Base-by-base conservation (phyloP, 345 rosid genomes). In the Lagerstroemia speciosa region DNA sequence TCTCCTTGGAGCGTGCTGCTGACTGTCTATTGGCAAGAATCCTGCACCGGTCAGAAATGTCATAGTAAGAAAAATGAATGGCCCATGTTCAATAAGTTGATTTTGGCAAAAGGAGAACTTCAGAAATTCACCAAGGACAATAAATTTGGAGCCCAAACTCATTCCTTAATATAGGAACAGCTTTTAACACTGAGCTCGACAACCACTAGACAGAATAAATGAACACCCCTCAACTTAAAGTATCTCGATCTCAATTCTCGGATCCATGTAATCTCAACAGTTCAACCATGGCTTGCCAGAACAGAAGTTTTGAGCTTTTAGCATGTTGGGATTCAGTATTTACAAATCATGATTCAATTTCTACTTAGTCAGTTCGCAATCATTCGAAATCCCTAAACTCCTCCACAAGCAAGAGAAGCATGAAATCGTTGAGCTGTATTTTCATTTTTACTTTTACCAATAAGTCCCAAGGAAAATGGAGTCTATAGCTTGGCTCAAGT, bases 1-100 rank as follows among this genome's bases (percentile, higher is more conserved):
- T 85, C 86, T 93, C 98, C 85, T 93, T 93, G 0, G 98, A 93
- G 29, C 98, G 83, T 3, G 98, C 98, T 0, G 97, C 98, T 3
- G 98, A 93, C 77, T 93, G 98, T 74, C 97, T 83, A 57, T 93
- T 93, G 6, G 98, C 98, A 67, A 93, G 83, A 79, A 93, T 90
- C 82, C 98, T 90, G 73, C 69, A 78, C 14, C 14, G 11, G 60
- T 48, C 30, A 10, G 27, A 53, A n/a, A 34, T 27, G 37, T 36
- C 67, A 37, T 33, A 30, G 3, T 1, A 62, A 19, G 19, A 33
- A 0, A 9, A 3, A 50, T 2, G 57, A 38, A 38, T 0, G 7
- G 41, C 41, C 41, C 41, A 10, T 38, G 41, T 38, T 38, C 41
- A 38, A 10, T 38, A 4, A 10, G 7, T 10, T 4, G 0, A 38